Evolutionary conservation across 2,329 filamentous ascomycete genomes (phyloP).

Genomic region (Nigrospora osmanthi): DNA sequence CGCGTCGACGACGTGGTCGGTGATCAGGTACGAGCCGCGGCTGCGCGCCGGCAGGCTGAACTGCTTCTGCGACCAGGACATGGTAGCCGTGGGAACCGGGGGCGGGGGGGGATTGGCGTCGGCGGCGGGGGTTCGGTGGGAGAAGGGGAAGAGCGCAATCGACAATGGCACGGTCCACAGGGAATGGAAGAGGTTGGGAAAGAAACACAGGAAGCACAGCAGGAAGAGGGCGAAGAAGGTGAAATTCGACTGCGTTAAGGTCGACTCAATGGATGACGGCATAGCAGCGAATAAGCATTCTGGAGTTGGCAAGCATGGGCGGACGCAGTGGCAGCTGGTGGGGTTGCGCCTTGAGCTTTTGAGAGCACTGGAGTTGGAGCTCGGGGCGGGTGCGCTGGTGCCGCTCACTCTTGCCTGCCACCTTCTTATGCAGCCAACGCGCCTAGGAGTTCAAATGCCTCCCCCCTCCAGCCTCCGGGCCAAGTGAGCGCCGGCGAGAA

Average conservation of each 20-base stretch:
- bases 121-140: slow-evolving; percentile 4
- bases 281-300: slow-evolving; percentile 12
- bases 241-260: slow-evolving; percentile 26
- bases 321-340: no score
- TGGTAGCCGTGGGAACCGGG: slow-evolving; percentile 33
- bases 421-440: no score
- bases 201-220: slow-evolving; percentile 42
- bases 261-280: slow-evolving; percentile 27
- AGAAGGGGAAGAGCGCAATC: slow-evolving; percentile 23
- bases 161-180: slow-evolving; percentile 40
- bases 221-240: slow-evolving; percentile 35
- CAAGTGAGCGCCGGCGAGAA: no score
- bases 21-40: slow-evolving; percentile 85
- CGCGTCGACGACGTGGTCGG: slow-evolving; percentile 60
- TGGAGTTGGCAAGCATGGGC: no score
- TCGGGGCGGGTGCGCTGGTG: no score
- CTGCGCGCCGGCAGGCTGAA: slow-evolving; percentile 70
- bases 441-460: no score
- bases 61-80: slow-evolving; percentile 78
- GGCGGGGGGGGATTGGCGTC: slow-evolving; percentile 4
- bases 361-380: no score
- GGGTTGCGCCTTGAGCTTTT: no score
- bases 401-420: no score
- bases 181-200: slow-evolving; percentile 44
- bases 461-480: no score